Base-by-base conservation (phyloP, 345 rosid species). In the Melaleuca quinquenervia region DNA sequence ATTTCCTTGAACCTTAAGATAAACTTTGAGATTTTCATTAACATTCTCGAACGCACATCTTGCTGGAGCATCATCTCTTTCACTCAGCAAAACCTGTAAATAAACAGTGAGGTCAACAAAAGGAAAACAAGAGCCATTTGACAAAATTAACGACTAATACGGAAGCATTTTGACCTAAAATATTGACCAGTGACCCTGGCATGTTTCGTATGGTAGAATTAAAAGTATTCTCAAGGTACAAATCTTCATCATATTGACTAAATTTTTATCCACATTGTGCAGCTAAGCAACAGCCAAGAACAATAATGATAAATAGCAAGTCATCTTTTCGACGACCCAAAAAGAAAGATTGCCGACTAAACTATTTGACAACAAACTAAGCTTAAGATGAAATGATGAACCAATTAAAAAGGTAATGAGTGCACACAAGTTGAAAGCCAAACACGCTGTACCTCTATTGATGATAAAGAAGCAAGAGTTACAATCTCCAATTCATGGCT, bases 11-110 rank as follows among this genome's bases (percentile, higher is more conserved):
- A 92, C 96, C 92, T 93, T 88, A 4, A 97, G 95, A 91, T 97
- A 96, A 70, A 96, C 94, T 87, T 90, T 92, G 82, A 97, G 93
- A 91, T 93, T 93, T 89, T 94, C 99, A 45, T 96, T 94, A 24
- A 97, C 98, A 9, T 92, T 94, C 93, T 94, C 96, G 53, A 97
- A 93, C 3, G 94, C 93, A 90, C 98, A 95, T 84, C 92, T 94
- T 62, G 89, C 87, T 26, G 98, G 99, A 84, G 96, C 96, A 78
- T 52, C 92, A 89, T 97, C 96, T 87, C 80, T 89, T 85, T 91
- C 95, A 50, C 93, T 91, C 85, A 89, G 83, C 83, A 96, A 85
- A 88, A 97, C 98, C 98, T 95, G 92, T 82, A 52, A n/a, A 78
- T 44, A 52, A 83, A 48, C 60, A 51, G 84, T 8, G 22, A 51